These are phyloP conservation scores for Fraxinus dipetala DNA, from an alignment of 305 asterid species.

Conservation along the genomic window DNA sequence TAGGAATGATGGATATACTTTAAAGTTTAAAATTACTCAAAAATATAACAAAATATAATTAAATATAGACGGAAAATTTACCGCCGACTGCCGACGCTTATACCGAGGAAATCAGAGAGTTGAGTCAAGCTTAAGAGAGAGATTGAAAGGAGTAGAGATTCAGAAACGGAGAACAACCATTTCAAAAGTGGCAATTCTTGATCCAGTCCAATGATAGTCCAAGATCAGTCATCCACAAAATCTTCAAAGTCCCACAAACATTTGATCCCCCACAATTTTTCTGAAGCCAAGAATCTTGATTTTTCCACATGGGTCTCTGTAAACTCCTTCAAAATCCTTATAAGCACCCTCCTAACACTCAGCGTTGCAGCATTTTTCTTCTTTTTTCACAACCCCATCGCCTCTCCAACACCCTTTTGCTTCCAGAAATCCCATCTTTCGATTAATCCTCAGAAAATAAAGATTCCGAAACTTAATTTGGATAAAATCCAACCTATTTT, in stretches of 20 bases:
- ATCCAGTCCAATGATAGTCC: conserved; percentile 27
- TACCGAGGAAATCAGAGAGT: background rate
- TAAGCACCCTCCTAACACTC: conserved; percentile 36
- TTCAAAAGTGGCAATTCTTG: background rate
- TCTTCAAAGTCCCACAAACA: conserved; percentile 22
- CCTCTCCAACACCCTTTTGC: conserved; percentile 38
- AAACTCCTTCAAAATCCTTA: conserved; percentile 42
- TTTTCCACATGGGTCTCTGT: conserved; percentile 46
- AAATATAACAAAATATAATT: too few species aligned
- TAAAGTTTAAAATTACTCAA: too few species aligned
- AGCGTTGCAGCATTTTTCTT: conserved; percentile 51
- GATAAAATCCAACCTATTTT: conserved; percentile 36
- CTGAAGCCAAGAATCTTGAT: conserved; percentile 40
- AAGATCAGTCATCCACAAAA: conserved; percentile 26
- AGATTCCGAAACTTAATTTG: conserved; percentile 46
- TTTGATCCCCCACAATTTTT: background rate
- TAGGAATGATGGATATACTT: too few species aligned
- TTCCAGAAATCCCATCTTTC: conserved; percentile 35
- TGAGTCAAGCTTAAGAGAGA: background rate
- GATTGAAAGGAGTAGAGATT: background rate
- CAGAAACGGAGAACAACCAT: background rate
- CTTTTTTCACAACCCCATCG: conserved; percentile 33
- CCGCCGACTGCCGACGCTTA: background rate
- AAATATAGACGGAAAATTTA: background rate
- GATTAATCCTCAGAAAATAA: conserved; percentile 30